Percentiles rank a stretch among this genome's conserved stretches.
phyloP scores from a whole-genome alignment of 2,329 filamentous ascomycete genomes.

The Phoma sp. region DNA sequence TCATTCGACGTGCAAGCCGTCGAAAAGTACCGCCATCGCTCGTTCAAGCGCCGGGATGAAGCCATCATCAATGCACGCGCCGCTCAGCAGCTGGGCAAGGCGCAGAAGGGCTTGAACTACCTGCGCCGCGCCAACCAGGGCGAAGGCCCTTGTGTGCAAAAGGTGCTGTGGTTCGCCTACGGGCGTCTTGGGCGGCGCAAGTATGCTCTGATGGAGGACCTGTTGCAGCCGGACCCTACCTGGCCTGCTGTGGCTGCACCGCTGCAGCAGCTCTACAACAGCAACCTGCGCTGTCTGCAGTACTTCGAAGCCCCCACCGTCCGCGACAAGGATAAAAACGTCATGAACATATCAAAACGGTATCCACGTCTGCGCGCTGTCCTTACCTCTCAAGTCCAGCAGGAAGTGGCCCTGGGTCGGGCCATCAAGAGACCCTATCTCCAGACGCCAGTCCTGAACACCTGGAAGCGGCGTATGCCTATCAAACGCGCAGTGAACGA shows the following conservation, averaged over 20 bases:
- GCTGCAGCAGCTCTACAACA: slow-evolving; percentile 47
- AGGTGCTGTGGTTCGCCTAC: slow-evolving; percentile 62
- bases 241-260: slow-evolving; percentile 19
- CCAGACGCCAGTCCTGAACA: slow-evolving; percentile 52
- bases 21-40: slow-evolving; percentile 24
- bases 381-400: slow-evolving; percentile 32
- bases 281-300: slow-evolving; percentile 35
- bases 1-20: slow-evolving; percentile 23
- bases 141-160: slow-evolving; percentile 57
- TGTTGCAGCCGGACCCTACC: slow-evolving; percentile 33
- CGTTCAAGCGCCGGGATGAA: slow-evolving; percentile 28
- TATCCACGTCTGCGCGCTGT: slow-evolving; percentile 40
- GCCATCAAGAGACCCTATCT: slow-evolving; percentile 33
- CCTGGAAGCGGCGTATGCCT: slow-evolving; percentile 56
- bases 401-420: slow-evolving; percentile 24
- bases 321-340: slow-evolving; percentile 14
- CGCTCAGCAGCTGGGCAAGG: slow-evolving; percentile 29
- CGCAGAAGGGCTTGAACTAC: slow-evolving; percentile 48
- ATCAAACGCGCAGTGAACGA: slow-evolving; percentile 52
- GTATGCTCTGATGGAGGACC: slow-evolving; percentile 49
- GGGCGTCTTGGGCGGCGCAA: slow-evolving; percentile 62
- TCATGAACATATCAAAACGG: slow-evolving; percentile 38
- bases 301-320: slow-evolving; percentile 40
- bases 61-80: slow-evolving; percentile 33
- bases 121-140: slow-evolving; percentile 64